Base-by-base conservation (phyloP, 2,329 filamentous ascomycete genomes). In the Orbilia brochopaga region DNA sequence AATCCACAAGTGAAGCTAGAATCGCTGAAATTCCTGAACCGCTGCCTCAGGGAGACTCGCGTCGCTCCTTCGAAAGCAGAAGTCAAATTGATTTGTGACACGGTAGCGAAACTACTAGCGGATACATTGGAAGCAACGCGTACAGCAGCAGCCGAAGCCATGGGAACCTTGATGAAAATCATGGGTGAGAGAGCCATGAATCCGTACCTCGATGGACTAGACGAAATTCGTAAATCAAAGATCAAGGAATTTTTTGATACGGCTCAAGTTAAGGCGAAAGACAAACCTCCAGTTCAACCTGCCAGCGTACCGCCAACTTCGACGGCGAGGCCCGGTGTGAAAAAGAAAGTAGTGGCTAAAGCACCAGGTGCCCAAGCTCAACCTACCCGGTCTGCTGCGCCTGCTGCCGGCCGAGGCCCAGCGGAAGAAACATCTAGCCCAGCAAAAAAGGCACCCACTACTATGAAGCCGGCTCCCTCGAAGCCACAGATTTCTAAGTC, bases 1-100 rank as follows among this genome's bases (percentile, higher is more conserved):
- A 99, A 99, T 78, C 94, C 94, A 0, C 92, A 97, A 78, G 90
- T 99, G 74, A 99, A 99, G 81, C 91, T 97, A 76, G 92, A 95
- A 73, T 95, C 91, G 0, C 89, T 96, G 81, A 91, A 91, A 74
- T 97, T 99, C 77, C 83, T 99, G n/a, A 89, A 95, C 55, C 86
- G 94, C 74, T 93, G 90, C 78, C 83, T 99, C 51, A 88, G 89
- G 75, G 91, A 87, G 0, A 96, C 93, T 0, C 85, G 88, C 75
- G 89, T 91, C 17, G 91, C 94, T 1, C 95, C 95, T 1, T 85
- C 86, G 74, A 94, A 95, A 75, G 83, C 89, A 30, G 93, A 99
- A 79, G 89, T 92, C 59, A 88, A 88, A 67, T 85, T 86, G 6
- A 91, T 97, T 60, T 90, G 92, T n/a, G 94, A 97, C 76, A 86